Evolutionary conservation across 2,329 filamentous ascomycete species (phyloP).

Genomic region (Magnaporthiopsis incrustans): DNA sequence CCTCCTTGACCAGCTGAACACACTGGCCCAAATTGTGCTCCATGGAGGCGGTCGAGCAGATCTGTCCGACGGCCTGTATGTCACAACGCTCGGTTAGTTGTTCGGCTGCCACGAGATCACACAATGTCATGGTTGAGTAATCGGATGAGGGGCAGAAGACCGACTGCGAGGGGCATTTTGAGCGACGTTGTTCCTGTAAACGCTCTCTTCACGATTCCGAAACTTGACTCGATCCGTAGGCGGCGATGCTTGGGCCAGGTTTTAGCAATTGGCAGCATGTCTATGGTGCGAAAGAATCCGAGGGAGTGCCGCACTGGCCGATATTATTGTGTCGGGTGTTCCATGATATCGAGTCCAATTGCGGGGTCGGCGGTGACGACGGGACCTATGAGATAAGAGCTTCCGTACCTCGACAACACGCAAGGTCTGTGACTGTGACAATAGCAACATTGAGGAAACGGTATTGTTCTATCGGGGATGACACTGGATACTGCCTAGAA

Average conservation of each 20-base stretch:
- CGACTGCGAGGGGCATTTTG: not conserved
- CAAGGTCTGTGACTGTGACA: too few relatives aligned
- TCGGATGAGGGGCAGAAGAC: not conserved
- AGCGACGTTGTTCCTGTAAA: not conserved
- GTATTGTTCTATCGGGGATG: too few relatives aligned
- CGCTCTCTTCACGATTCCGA: not conserved
- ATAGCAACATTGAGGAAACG: too few relatives aligned
- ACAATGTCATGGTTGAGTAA: not conserved
- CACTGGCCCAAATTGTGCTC: constrained; percentile 74
- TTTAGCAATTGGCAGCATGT: not conserved
- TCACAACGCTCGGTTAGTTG: not conserved
- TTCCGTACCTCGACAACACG: too few relatives aligned
- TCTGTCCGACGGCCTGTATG: constrained; percentile 72
- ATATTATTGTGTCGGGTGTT: not conserved
- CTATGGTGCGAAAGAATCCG: not conserved
- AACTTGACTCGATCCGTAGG: not conserved
- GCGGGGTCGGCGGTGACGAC: not conserved
- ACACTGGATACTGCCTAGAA: not conserved
- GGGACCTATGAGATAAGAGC: too few relatives aligned
- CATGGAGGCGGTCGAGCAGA: constrained; percentile 77
- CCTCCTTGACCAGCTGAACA: constrained; percentile 61
- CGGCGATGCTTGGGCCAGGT: not conserved
- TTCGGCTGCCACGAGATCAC: too few relatives aligned
- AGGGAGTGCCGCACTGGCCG: too few relatives aligned
- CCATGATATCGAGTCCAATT: not conserved